Conservation (phyloP, 2,329 filamentous ascomycete genomes). For the Stemphylium beticola region DNA sequence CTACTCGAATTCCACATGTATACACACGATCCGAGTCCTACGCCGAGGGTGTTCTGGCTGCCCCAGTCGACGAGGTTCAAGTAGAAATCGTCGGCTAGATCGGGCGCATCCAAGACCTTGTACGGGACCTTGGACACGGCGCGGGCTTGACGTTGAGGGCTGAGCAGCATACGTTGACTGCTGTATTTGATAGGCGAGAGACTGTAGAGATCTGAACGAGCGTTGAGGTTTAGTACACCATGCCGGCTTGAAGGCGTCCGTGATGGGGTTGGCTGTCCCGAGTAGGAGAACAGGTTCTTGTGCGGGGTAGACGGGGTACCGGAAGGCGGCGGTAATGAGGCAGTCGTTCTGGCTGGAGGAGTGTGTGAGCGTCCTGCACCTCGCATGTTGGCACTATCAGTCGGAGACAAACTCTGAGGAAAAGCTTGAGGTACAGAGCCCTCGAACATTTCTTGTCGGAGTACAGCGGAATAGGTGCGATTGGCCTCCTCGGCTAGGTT, state of each 20-base stretch:
- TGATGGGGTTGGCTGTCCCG: slow-evolving; percentile 83
- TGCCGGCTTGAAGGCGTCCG: slow-evolving; percentile 88
- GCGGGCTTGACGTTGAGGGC: slow-evolving; percentile 84
- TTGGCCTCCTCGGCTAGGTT: slow-evolving; percentile 86
- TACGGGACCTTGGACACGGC: slow-evolving; percentile 96
- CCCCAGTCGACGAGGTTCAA: slow-evolving; percentile 98
- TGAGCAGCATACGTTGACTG: slow-evolving; percentile 91
- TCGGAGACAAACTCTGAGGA: slow-evolving; percentile 61
- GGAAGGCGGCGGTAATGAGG: slow-evolving; percentile 70
- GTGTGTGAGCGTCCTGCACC: slow-evolving; percentile 79
- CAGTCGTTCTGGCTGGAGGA: slow-evolving; percentile 71
- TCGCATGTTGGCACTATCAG: slow-evolving; percentile 60
- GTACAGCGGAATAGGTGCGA: slow-evolving; percentile 83
- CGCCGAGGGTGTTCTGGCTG: slow-evolving; percentile 89
- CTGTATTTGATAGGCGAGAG: slow-evolving; percentile 91
- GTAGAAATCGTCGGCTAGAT: slow-evolving; percentile 96
- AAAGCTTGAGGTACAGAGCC: slow-evolving; percentile 83
- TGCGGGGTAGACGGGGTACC: slow-evolving; percentile 93
- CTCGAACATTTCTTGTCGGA: slow-evolving; percentile 93
- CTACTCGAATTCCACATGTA: slow-evolving; percentile 98
- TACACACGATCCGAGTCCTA: slow-evolving; percentile 89
- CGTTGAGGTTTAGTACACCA: slow-evolving; percentile 81
- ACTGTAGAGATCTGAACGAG: slow-evolving; percentile 91
- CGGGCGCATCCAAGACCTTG: slow-evolving; percentile 95
- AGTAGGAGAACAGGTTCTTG: slow-evolving; percentile 95